phyloP scores from a whole-genome alignment of 2,329 filamentous ascomycete genomes.

The Sporothrix inflata region DNA sequence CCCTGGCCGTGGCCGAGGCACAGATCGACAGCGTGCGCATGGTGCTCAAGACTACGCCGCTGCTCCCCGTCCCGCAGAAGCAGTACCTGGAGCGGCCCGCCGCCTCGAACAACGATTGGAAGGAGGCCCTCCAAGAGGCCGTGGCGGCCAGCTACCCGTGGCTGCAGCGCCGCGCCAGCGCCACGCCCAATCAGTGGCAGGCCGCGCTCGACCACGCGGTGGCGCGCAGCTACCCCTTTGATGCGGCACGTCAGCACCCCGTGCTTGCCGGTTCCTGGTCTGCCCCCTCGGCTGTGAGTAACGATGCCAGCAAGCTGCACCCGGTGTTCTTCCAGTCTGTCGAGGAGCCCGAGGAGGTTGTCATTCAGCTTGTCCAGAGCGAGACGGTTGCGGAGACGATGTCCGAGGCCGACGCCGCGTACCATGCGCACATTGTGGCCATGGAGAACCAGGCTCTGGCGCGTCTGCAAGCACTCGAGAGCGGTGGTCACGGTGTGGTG shows the following conservation, averaged over 20 bases:
- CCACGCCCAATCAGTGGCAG: slow-evolving; percentile 42
- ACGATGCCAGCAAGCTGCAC: slow-evolving; percentile 39
- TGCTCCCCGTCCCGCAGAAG: slow-evolving; percentile 26
- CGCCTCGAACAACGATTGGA: slow-evolving; percentile 41
- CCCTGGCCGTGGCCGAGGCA: neutral
- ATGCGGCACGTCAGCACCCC: slow-evolving; percentile 41
- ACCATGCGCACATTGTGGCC: slow-evolving; percentile 37
- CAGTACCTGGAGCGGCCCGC: slow-evolving; percentile 30
- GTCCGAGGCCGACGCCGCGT: slow-evolving; percentile 32
- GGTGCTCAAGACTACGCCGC: slow-evolving; percentile 15
- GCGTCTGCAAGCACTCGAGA: slow-evolving; percentile 35
- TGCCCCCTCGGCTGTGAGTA: slow-evolving; percentile 30
- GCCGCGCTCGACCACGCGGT: slow-evolving; percentile 46
- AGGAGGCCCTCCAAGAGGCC: slow-evolving; percentile 41
- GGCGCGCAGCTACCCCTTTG: slow-evolving; percentile 39
- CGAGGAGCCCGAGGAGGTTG: neutral
- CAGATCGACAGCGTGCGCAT: slow-evolving; percentile 24
- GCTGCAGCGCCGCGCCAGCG: slow-evolving; percentile 33
- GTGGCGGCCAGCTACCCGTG: slow-evolving; percentile 39
- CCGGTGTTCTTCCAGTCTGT: slow-evolving; percentile 41
- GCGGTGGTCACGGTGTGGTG: slow-evolving; percentile 30
- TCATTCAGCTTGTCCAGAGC: slow-evolving; percentile 18
- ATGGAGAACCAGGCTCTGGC: slow-evolving; percentile 36
- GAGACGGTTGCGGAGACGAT: neutral
- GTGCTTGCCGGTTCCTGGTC: slow-evolving; percentile 39